These are phyloP conservation scores for Fusarium redolens DNA, from an alignment of 2,329 filamentous ascomycete species.

Conservation along the genomic window DNA sequence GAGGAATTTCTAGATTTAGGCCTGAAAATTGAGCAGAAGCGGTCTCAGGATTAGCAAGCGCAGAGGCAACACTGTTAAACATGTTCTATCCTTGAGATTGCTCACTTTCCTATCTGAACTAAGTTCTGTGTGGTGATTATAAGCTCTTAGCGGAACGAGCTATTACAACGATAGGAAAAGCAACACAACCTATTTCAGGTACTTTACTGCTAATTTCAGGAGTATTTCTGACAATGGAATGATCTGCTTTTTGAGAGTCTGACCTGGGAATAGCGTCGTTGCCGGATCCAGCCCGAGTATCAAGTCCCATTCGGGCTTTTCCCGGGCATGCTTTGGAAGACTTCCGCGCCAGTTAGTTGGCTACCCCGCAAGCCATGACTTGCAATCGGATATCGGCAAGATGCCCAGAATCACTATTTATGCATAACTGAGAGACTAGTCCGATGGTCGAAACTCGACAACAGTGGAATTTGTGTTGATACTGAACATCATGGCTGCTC, in stretches of 20 bases:
- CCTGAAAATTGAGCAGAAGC: too few species aligned
- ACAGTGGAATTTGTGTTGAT: fast-evolving
- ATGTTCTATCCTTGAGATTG: too few species aligned
- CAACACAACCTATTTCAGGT: fast-evolving
- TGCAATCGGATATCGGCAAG: not conserved
- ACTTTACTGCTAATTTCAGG: not conserved
- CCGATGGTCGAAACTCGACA: fast-evolving
- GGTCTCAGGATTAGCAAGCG: too few species aligned
- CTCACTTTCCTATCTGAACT: too few species aligned
- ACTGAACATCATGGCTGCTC: not conserved
- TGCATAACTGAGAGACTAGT: not conserved
- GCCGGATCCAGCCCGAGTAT: not conserved
- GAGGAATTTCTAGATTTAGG: too few species aligned
- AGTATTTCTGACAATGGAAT: not conserved
- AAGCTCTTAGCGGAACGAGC: too few species aligned
- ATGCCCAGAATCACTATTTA: not conserved
- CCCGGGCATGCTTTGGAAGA: not conserved
- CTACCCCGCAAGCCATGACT: not conserved
- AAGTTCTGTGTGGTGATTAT: too few species aligned
- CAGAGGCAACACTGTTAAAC: too few species aligned
- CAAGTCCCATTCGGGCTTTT: not conserved
- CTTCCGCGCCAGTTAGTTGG: not conserved
- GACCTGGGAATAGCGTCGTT: not conserved
- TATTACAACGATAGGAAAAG: not conserved
- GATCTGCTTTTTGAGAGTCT: not conserved